These are phyloP conservation scores for Amanita phalloides DNA, from an alignment of 768 basidiomycete species.

Conservation along the genomic window DNA sequence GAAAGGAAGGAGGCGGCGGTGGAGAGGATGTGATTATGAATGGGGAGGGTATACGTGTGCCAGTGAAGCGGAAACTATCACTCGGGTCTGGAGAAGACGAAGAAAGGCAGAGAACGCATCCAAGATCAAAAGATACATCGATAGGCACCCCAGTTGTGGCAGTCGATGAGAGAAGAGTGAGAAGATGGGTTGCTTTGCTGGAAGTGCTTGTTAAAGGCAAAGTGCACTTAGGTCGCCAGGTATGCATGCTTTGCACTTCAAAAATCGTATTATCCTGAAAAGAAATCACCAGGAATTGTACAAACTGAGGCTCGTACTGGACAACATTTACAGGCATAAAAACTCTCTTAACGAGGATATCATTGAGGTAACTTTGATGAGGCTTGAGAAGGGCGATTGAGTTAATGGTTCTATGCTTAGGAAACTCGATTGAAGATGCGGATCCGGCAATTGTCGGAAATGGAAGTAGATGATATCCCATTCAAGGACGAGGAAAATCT, in stretches of 20 bases:
- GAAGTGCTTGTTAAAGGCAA: conserved; percentile 5
- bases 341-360: background rate
- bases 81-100: background rate
- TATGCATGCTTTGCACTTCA: background rate
- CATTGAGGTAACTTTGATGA: background rate
- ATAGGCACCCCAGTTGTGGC: background rate
- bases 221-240: background rate
- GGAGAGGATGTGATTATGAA: background rate
- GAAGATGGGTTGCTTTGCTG: background rate
- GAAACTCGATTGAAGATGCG: background rate
- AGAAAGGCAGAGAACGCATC: background rate
- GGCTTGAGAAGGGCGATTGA: background rate
- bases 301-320: background rate
- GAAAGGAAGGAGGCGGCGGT: background rate
- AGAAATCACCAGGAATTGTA: background rate
- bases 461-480: conserved; percentile 2
- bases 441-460: conserved; percentile 4
- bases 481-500: conserved; percentile 5
- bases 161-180: background rate
- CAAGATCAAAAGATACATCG: background rate
- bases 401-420: background rate
- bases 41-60: background rate
- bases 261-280: background rate
- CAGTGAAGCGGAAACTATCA: conserved; percentile 1
- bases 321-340: background rate